Evolutionary conservation across 2,329 filamentous ascomycete species (phyloP), one percentile per base, ranked within the genome.

Genomic region (Shiraia bambusicola): DNA sequence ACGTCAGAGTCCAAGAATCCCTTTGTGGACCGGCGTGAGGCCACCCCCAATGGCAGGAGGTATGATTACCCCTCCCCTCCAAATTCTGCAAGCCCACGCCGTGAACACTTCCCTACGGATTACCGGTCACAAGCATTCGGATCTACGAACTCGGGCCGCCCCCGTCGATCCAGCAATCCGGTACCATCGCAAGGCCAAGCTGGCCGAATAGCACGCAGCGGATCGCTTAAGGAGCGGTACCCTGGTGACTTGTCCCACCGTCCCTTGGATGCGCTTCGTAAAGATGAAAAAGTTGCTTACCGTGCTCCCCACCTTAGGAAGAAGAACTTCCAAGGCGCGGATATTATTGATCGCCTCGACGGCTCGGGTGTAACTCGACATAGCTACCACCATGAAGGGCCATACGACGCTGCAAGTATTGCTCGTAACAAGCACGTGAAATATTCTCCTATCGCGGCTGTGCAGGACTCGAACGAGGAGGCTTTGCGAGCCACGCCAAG

Each of bases 341-440:
- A 97, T 66, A 76, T 77, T 7, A 93, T 97, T 58, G 92, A 96
- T 65, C 73, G 75, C 4, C 80, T 97, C 1, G 92, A 95, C 63
- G 76, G 78, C 2, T 68, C 79, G n/a, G 54, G 55, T n/a, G 79
- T 80, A 36, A 77, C 77, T 13, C 71, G 19, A 8, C 4, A 5
- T 22, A 22, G 77, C 2, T 95, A 95, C 68, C 92, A 96, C 67
- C 92, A 97, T 59, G 88, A 86, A 50, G 91, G 92, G 0, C 92
- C 92, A 0, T 97, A 87, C 56, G 92, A 97, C 64, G 88, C 91
- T 8, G 86, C 88, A 2, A 76, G 88, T 37, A 75, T 85, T 1
- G 81, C 86, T 10, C 80, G 88, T 34, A 96, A 96, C 70, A 75
- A 72, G 3, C 76, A 82, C 56, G 76, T 73, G 55, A 72, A 76